phyloP scores from a whole-genome alignment of 2,329 filamentous ascomycete species.

The Neonectria punicea region DNA sequence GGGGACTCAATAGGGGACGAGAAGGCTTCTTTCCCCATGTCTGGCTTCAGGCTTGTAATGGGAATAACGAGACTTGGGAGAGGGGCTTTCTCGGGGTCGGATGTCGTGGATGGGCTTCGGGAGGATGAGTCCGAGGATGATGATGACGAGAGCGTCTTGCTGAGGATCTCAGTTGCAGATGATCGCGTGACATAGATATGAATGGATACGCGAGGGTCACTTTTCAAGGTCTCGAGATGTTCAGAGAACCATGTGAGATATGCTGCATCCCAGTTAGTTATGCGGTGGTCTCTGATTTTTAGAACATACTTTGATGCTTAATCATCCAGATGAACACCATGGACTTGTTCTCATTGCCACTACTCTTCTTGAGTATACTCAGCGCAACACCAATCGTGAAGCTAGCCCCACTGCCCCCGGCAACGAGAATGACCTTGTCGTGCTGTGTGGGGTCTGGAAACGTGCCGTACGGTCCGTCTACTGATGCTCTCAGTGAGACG shows the following conservation, averaged over 20 bases:
- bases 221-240: slow-evolving; percentile 47
- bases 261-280: slow-evolving; percentile 38
- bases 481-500: slow-evolving; percentile 58
- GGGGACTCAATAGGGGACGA: slow-evolving; percentile 17
- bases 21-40: slow-evolving; percentile 34
- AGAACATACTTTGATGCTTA: slow-evolving; percentile 48
- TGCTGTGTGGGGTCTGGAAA: slow-evolving; percentile 62
- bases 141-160: slow-evolving; percentile 19
- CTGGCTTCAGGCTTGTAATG: slow-evolving; percentile 4
- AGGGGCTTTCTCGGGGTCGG: slow-evolving; percentile 27
- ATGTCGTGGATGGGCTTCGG: slow-evolving; percentile 8
- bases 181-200: slow-evolving; percentile 50
- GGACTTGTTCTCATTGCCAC: slow-evolving; percentile 33
- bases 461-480: slow-evolving; percentile 69
- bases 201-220: slow-evolving; percentile 45
- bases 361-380: slow-evolving; percentile 46
- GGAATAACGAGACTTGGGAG: slow-evolving; percentile 10
- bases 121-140: slow-evolving; percentile 28
- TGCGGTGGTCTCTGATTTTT: not conserved
- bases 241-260: slow-evolving; percentile 51
- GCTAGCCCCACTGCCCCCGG: slow-evolving; percentile 70
- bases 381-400: slow-evolving; percentile 59
- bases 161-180: slow-evolving; percentile 23
- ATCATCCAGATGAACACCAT: slow-evolving; percentile 56
- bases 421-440: slow-evolving; percentile 68